A percentile compares a stretch with the other conserved stretches of the same genome.
Evolutionary conservation across 108 stramenopile genomes (phyloP).

Genomic region (Parmales sp.): DNA sequence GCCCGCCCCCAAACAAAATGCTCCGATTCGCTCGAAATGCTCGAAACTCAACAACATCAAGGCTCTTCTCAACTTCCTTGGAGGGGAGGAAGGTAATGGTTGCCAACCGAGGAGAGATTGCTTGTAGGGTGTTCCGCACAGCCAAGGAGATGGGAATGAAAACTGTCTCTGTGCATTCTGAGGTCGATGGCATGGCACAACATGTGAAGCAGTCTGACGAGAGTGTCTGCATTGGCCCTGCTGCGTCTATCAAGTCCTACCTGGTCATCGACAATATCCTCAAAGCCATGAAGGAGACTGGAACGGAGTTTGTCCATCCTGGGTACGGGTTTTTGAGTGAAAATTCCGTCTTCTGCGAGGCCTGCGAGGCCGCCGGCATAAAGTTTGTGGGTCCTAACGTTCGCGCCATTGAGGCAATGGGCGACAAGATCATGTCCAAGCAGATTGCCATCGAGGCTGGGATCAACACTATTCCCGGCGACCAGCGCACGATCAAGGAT

Average conservation of each 20-base stretch:
- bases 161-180: background rate
- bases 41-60: background rate
- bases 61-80: background rate
- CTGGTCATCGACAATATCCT: conserved; percentile 34
- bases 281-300: conserved; percentile 45
- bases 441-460: conserved; percentile 76
- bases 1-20: background rate
- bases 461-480: conserved; percentile 85
- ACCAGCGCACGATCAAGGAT: conserved; percentile 46
- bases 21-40: background rate
- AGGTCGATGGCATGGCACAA: background rate
- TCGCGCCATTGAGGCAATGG: conserved; percentile 45
- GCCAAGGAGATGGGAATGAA: background rate
- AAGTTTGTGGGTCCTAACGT: conserved; percentile 39
- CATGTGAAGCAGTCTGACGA: conserved; percentile 7
- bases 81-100: background rate
- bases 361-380: conserved; percentile 33
- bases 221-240: conserved; percentile 7
- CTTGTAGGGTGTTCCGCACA: background rate
- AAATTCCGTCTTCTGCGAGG: conserved; percentile 51
- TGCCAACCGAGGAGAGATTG: background rate
- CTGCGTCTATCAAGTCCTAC: conserved; percentile 18
- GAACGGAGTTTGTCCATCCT: conserved; percentile 45
- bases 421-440: conserved; percentile 86
- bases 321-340: conserved; percentile 76